phyloP scores from a whole-genome alignment of 345 rosid genomes.

The Cochlearia excelsa region DNA sequence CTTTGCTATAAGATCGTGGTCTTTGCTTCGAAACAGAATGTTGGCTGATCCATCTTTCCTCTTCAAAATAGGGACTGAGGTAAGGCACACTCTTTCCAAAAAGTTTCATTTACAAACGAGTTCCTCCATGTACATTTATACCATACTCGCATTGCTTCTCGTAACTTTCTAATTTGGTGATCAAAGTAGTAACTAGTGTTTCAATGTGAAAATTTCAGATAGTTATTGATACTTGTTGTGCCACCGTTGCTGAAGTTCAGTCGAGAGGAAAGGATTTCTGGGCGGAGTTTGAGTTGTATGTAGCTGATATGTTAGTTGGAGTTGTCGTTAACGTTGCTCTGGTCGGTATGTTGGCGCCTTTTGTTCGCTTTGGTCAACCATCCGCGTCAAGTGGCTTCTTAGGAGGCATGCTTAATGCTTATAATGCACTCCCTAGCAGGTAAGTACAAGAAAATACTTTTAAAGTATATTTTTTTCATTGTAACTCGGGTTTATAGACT shows the following conservation, averaged over 20 bases:
- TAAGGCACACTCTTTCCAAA: neutral
- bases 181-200: neutral
- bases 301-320: constrained; percentile 88
- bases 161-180: too few species aligned
- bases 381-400: constrained; percentile 59
- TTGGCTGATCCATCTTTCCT: constrained; percentile 94
- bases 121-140: too few species aligned
- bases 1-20: constrained; percentile 60
- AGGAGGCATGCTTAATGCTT: constrained; percentile 64
- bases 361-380: constrained; percentile 72
- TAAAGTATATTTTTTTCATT: neutral
- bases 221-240: constrained; percentile 87
- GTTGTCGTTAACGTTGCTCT: constrained; percentile 78
- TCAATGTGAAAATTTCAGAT: constrained; percentile 48
- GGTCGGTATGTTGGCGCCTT: constrained; percentile 95
- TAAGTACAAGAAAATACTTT: constrained; percentile 3
- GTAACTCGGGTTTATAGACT: neutral
- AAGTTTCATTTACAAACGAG: too few species aligned
- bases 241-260: constrained; percentile 89
- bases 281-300: constrained; percentile 91
- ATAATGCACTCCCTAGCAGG: constrained; percentile 96
- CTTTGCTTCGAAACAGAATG: constrained; percentile 84
- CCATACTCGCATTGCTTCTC: too few species aligned
- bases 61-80: constrained; percentile 94
- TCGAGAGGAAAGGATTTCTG: constrained; percentile 91